Evolutionary conservation across 2,329 filamentous ascomycete species (phyloP), one percentile per base, ranked within the genome.

Genomic region (Alternaria triticina): DNA sequence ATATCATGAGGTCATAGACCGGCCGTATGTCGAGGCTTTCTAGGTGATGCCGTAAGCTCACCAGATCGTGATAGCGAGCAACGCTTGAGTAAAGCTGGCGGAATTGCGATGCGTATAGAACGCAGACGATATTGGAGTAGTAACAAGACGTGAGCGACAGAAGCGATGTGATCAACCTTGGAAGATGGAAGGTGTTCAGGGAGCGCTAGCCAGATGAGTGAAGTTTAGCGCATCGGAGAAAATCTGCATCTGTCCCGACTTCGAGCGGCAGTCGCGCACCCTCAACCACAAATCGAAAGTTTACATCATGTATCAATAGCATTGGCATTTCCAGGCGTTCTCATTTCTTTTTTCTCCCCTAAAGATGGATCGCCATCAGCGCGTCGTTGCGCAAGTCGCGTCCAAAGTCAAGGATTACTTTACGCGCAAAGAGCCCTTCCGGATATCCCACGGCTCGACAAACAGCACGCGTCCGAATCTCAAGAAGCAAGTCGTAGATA

Each of bases 401-500:
- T 74, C 78, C 5, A 80, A 77, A 57, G 83, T 87, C 50, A 80
- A 80, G 54, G 71, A 78, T 12, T 88, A 87, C 75, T 82, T 87
- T 72, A 77, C 82, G 12, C 82, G 82, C 47, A 80, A 84, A 58
- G 80, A 86, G 73, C 86, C 89, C 3, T 94, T 92, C 79, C 86
- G 90, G n/a, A 89, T 94, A 74, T 91, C 89, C 70, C 91, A 94
- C 79, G 91, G 91, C 64, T 89, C 90, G 0, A 93, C 91, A 25
- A 93, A 92, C 81, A 92, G 88, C 78, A 94, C 91, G 40, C 88
- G 91, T 8, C 85, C 85, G 33, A 77, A 78, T 9, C 69, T 77
- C 8, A 77, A 80, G 54, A 75, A 76, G 36, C 74, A 64, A 46
- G 83, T 88, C 10, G 83, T 94, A 59, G 90, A 93, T 76, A 93